Base-by-base conservation (phyloP, 129 eudicot species). In the Helichrysum umbraculigerum region DNA sequence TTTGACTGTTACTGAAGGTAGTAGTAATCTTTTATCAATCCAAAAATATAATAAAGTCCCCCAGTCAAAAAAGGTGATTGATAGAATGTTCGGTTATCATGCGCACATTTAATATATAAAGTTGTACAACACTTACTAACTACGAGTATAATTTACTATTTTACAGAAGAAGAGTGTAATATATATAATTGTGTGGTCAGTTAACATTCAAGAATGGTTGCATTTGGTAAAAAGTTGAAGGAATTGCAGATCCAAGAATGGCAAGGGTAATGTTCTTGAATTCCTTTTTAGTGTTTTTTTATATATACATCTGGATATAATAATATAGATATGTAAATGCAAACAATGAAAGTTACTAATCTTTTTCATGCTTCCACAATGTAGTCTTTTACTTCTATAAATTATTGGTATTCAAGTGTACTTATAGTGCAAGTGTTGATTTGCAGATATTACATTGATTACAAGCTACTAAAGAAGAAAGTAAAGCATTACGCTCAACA, bases 141-240 rank as follows among this genome's bases (percentile, higher is more conserved):
- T 39, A 39, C 1, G n/a, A n/a, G n/a, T n/a, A n/a, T 41, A 9
- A 8, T 25, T 63, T 63, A 17, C 11, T 30, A 28, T 56, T 32
- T 11, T 72, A 29, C 72, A 75, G 81, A 71, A 67, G 62, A 66
- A 67, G 62, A 72, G 39, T 47, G 71, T 19, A 0, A 25, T 25
- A 25, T 42, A 35, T 76, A 58, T 70, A 54, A 69, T 70, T 56
- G 66, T 71, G 74, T 54, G 74, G 52, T 74, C 61, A 74, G 41
- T 75, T 6, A 64, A 64, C 68, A 28, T 15, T 30, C 32, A 30
- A 64, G 37, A 76, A 88, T 88, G 93, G 93, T 88, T 70, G 88
- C 90, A 78, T 88, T 88, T 81, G 90, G 93, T 76, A 88, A 88
- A 75, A 88, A 86, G 90, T 75, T 88, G 74, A 83, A 81, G 74